These are phyloP conservation scores for Botrytis tulipae DNA, from an alignment of 2,329 filamentous ascomycete species.

Conservation along the genomic window DNA sequence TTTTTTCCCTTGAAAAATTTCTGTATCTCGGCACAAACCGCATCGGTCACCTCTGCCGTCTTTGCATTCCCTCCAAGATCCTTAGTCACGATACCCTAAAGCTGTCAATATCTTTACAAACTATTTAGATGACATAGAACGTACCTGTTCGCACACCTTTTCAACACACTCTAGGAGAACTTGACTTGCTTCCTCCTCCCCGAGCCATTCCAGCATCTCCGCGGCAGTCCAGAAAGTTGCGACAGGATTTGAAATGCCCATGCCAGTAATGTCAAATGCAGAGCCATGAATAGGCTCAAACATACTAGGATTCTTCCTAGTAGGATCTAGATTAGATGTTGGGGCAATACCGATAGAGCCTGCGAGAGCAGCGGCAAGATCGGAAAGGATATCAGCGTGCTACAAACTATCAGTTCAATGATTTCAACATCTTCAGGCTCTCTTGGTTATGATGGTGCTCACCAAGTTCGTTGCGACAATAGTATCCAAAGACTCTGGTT, in stretches of 20 bases:
- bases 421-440: background rate
- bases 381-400: constrained; percentile 66
- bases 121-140: background rate
- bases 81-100: constrained; percentile 26
- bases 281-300: constrained; percentile 62
- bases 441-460: background rate
- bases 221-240: constrained; percentile 57
- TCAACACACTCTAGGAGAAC: constrained; percentile 53
- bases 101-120: background rate
- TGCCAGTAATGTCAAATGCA: constrained; percentile 57
- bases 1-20: background rate
- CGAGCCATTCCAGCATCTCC: constrained; percentile 58
- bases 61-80: constrained; percentile 49
- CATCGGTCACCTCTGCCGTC: constrained; percentile 33
- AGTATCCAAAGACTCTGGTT: constrained; percentile 58
- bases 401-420: background rate
- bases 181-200: constrained; percentile 50
- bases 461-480: constrained; percentile 60
- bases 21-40: constrained; percentile 34
- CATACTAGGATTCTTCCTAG: constrained; percentile 53
- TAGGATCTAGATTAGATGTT: constrained; percentile 65
- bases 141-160: constrained; percentile 46
- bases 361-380: constrained; percentile 66
- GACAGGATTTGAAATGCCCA: constrained; percentile 56
- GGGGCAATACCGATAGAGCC: constrained; percentile 72